phyloP scores from a whole-genome alignment of 345 rosid species.

The Ceriops tagal region DNA sequence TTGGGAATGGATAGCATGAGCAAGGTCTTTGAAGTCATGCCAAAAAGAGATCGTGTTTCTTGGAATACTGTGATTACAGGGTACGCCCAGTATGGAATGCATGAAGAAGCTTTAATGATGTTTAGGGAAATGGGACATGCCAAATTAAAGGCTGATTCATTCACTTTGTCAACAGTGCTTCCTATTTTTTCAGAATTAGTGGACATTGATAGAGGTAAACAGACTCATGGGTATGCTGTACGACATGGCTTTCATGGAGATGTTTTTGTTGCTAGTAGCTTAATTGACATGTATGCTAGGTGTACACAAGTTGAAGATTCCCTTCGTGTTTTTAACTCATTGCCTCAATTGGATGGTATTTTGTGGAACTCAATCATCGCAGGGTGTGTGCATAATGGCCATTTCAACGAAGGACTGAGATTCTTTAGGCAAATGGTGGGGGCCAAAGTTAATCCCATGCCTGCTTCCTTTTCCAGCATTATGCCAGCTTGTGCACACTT shows the following conservation, averaged over 20 bases:
- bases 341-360: slow-evolving; percentile 52
- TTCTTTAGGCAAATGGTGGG: slow-evolving; percentile 59
- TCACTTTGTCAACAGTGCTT: slow-evolving; percentile 75
- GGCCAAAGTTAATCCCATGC: slow-evolving; percentile 51
- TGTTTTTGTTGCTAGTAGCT: slow-evolving; percentile 59
- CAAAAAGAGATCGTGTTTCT: slow-evolving; percentile 66
- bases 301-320: slow-evolving; percentile 56
- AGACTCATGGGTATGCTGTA: slow-evolving; percentile 73
- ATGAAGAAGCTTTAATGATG: slow-evolving; percentile 61
- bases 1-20: slow-evolving; percentile 35
- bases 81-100: slow-evolving; percentile 58
- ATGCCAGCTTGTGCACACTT: slow-evolving; percentile 84
- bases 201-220: slow-evolving; percentile 61
- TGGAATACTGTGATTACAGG: slow-evolving; percentile 82
- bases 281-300: slow-evolving; percentile 82
- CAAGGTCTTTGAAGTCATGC: slow-evolving; percentile 71
- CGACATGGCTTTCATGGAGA: slow-evolving; percentile 54
- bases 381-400: slow-evolving; percentile 69
- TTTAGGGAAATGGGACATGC: slow-evolving; percentile 58
- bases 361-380: slow-evolving; percentile 79
- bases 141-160: slow-evolving; percentile 63
- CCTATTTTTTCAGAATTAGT: slow-evolving; percentile 65
- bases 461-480: slow-evolving; percentile 66
- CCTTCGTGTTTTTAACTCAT: slow-evolving; percentile 35
- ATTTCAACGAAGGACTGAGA: slow-evolving; percentile 56